phyloP scores from a whole-genome alignment of 2,329 filamentous ascomycete species.

The Magnaporthales sp. region DNA sequence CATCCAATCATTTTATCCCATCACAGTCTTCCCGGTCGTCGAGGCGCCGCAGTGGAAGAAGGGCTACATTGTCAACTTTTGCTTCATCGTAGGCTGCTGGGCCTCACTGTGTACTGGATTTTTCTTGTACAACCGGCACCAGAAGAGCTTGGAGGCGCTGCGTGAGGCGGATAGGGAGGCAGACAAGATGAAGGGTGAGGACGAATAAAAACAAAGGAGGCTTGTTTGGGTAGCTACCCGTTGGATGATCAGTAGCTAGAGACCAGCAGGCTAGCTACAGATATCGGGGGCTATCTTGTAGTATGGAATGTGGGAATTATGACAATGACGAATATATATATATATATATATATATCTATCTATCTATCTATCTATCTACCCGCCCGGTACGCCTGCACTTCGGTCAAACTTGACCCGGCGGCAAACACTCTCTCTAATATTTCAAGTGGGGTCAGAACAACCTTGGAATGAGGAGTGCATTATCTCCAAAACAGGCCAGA shows the following conservation, averaged over 20 bases:
- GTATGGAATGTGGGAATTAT: not conserved
- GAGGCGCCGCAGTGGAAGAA: slow-evolving; percentile 2
- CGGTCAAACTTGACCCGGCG: not conserved
- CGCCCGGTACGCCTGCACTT: not conserved
- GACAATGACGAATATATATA: not conserved
- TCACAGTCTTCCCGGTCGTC: not conserved
- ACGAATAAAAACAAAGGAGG: not conserved
- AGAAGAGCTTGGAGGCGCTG: not conserved
- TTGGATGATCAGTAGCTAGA: not conserved
- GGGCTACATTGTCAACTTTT: slow-evolving; percentile 4
- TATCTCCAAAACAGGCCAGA: not conserved
- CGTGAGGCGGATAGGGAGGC: slow-evolving; percentile 1
- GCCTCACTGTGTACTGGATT: not conserved
- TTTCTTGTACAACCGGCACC: not conserved
- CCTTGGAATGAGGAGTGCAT: not conserved
- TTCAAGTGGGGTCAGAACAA: not conserved
- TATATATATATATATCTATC: too few relatives aligned
- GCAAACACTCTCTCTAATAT: not conserved
- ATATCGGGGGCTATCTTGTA: too few relatives aligned
- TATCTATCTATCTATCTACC: too few relatives aligned
- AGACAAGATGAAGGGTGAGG: not conserved
- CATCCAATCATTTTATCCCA: slow-evolving; percentile 3
- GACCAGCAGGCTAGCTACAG: too few relatives aligned
- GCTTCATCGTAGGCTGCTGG: slow-evolving; percentile 2
- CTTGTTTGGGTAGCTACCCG: not conserved